Percentiles rank a stretch among this genome's conserved stretches.
phyloP scores from a whole-genome alignment of 352 stramenopile genomes.

The Globisporangium nodosum region DNA sequence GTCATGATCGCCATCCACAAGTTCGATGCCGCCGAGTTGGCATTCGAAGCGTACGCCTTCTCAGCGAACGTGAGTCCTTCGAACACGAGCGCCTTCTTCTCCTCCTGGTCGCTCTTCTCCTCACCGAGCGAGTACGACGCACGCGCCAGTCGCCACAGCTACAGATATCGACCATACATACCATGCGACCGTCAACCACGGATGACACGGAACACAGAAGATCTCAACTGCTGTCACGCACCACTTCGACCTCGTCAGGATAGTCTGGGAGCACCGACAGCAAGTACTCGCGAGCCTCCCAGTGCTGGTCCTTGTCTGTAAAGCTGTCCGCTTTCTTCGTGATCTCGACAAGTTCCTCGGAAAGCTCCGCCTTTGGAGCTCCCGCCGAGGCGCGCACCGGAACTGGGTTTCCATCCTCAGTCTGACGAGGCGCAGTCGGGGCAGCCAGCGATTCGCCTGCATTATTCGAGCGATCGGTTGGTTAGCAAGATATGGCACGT shows the following conservation, averaged over 20 bases:
- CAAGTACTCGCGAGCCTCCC: conserved; percentile 34
- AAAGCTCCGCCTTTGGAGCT: conserved; percentile 13
- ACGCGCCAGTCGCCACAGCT: conserved; percentile 63
- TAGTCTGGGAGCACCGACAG: conserved; percentile 30
- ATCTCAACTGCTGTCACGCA: conserved; percentile 11
- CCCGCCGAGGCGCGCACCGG: no score
- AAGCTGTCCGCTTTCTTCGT: conserved; percentile 39
- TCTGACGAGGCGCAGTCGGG: no score
- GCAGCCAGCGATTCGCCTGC: conserved; percentile 7
- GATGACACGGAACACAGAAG: neutral
- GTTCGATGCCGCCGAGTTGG: conserved; percentile 46
- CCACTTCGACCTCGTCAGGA: conserved; percentile 40
- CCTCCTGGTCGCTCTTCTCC: conserved; percentile 26
- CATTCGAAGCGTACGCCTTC: conserved; percentile 40
- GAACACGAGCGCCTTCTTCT: conserved; percentile 51
- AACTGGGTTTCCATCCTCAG: no score
- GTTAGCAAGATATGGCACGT: neutral
- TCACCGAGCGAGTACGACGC: conserved; percentile 58
- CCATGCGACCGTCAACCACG: neutral
- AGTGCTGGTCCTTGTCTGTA: conserved; percentile 42
- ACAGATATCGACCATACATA: neutral
- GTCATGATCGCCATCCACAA: conserved; percentile 79
- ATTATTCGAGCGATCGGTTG: neutral
- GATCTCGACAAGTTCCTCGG: conserved; percentile 24
- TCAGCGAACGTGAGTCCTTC: conserved; percentile 49